These are phyloP conservation scores for Claviceps africana DNA, from an alignment of 2,329 filamentous ascomycete species.

Conservation along the genomic window DNA sequence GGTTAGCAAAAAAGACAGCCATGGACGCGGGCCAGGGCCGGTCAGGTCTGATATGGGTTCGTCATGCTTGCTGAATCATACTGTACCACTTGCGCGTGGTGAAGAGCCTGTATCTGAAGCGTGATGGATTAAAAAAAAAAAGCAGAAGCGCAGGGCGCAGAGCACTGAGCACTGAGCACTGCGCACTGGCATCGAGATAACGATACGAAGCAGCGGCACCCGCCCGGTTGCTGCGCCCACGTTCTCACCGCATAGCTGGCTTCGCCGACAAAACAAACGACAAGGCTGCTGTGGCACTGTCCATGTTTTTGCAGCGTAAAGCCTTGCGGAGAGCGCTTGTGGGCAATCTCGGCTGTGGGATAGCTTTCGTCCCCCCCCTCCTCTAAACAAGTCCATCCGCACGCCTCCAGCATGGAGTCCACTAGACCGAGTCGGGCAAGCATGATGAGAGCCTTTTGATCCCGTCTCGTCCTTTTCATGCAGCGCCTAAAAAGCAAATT, in stretches of 20 bases:
- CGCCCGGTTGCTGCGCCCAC: neutral
- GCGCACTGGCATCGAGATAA: neutral
- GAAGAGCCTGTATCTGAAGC: neutral
- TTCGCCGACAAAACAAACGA: neutral
- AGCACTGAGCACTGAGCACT: neutral
- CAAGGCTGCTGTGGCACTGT: neutral
- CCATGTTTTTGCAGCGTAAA: neutral
- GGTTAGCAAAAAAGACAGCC: neutral
- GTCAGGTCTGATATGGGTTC: neutral
- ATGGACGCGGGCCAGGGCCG: neutral
- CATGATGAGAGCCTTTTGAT: neutral
- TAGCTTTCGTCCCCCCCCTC: too few species aligned
- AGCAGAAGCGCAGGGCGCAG: neutral
- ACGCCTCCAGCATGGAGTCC: neutral
- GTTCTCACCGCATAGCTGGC: neutral
- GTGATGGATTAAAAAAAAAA: neutral
- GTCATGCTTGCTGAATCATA: neutral
- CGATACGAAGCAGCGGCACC: neutral
- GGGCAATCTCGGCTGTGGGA: neutral
- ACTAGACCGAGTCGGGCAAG: conserved; percentile 4
- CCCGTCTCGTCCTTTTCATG: neutral
- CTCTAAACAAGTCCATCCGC: too few species aligned
- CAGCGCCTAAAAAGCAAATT: neutral
- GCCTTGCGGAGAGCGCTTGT: neutral
- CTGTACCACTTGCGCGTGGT: neutral